A percentile compares a stretch with the other conserved stretches of the same genome.
These are phyloP conservation scores for Syzygium syzygioides DNA, from an alignment of 441 rosid genomes.

Conservation along the genomic window DNA sequence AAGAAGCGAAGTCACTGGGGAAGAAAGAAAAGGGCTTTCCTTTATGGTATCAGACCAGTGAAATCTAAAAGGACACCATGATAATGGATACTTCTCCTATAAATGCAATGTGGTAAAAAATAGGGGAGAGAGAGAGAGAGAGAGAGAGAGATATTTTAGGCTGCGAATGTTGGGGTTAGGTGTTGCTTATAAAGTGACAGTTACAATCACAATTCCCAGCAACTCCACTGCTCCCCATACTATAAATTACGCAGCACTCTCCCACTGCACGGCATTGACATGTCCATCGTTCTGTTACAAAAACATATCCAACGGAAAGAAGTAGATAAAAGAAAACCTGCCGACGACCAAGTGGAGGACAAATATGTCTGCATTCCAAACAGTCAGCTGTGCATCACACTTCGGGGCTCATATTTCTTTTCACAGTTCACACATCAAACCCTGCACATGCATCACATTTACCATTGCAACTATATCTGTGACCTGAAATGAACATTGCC, in stretches of 20 bases:
- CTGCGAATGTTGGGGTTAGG: background rate
- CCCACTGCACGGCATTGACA: background rate
- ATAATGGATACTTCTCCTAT: background rate
- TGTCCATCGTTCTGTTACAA: background rate
- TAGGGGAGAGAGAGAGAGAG: constrained; percentile 13
- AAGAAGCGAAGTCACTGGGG: background rate
- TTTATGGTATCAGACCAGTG: background rate
- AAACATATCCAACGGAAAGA: background rate
- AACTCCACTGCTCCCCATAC: no score
- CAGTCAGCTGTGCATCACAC: background rate
- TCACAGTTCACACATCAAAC: background rate
- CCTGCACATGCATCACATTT: background rate
- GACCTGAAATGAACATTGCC: background rate
- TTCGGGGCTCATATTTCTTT: background rate
- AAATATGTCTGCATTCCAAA: no score
- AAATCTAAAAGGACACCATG: background rate
- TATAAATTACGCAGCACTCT: background rate
- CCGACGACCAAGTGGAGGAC: background rate
- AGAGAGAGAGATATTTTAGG: background rate
- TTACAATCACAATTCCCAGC: background rate
- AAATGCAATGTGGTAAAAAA: constrained; percentile 1
- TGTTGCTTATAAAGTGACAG: background rate
- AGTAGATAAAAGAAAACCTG: background rate
- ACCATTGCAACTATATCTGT: background rate
- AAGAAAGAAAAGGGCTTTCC: background rate